These are phyloP conservation scores for Scenedesmus sp. DNA, from an alignment of 163 green algal genomes.

Conservation along the genomic window DNA sequence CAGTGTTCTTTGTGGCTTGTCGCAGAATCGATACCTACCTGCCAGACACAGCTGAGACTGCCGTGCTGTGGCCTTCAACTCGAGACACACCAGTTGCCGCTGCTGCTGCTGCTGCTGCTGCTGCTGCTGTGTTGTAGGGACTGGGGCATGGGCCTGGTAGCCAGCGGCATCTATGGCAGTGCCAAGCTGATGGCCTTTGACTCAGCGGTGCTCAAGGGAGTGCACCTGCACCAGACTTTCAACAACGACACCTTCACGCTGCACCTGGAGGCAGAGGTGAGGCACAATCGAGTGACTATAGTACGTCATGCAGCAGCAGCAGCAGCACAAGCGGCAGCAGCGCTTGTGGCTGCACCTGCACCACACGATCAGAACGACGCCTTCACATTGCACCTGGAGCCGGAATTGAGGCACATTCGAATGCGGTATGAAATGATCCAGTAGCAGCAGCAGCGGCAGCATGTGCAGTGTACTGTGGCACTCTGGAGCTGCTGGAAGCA, in stretches of 20 bases:
- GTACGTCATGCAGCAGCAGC: background rate
- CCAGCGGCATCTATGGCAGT: slow-evolving; percentile 72
- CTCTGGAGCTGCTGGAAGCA: background rate
- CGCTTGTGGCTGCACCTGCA: too few relatives aligned
- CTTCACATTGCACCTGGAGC: too few relatives aligned
- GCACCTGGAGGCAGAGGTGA: slow-evolving; percentile 55
- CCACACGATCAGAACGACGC: too few relatives aligned
- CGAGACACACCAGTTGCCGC: too few relatives aligned
- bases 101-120: background rate
- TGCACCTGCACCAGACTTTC: slow-evolving; percentile 59
- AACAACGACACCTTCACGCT: slow-evolving; percentile 58
- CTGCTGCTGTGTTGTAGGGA: slow-evolving; percentile 42
- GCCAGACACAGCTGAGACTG: too few relatives aligned
- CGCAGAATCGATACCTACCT: too few relatives aligned
- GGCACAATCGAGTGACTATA: background rate
- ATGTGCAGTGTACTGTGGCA: background rate
- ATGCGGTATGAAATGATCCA: too few relatives aligned
- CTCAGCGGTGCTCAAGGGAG: slow-evolving; percentile 65
- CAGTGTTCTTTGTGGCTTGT: too few relatives aligned
- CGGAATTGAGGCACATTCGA: too few relatives aligned
- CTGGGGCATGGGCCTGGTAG: slow-evolving; percentile 75
- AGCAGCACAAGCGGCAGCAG: background rate
- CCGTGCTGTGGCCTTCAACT: too few relatives aligned
- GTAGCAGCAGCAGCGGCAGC: background rate
- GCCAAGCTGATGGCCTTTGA: slow-evolving; percentile 67